phyloP scores from a whole-genome alignment of 257 asterid species.

The Galeopsis tetrahit region DNA sequence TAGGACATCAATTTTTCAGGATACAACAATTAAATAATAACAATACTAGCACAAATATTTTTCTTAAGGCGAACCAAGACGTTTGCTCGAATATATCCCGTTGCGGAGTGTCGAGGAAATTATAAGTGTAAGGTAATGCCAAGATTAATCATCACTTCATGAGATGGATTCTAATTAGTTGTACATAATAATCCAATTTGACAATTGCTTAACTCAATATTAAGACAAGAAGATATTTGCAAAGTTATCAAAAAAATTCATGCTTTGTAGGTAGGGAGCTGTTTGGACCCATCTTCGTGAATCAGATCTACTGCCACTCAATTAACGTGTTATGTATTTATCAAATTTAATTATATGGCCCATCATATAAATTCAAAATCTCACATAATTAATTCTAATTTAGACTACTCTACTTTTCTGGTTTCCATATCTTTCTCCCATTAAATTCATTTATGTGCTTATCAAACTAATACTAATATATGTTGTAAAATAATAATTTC shows the following conservation, averaged over 20 bases:
- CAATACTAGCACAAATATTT: too few species aligned
- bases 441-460: not conserved
- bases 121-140: too few species aligned
- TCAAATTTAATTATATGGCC: constrained; percentile 1
- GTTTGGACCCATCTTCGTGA: constrained; percentile 37
- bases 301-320: not conserved
- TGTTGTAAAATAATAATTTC: too few species aligned
- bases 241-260: constrained; percentile 9
- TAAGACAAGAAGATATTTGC: not conserved
- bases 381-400: not conserved
- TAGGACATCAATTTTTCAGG: too few species aligned
- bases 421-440: not conserved
- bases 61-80: too few species aligned
- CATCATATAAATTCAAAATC: not conserved
- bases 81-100: too few species aligned
- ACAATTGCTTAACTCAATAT: not conserved
- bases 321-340: not conserved
- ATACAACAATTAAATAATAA: too few species aligned
- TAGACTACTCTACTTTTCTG: not conserved
- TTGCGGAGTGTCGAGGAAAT: too few species aligned
- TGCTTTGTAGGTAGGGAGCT: constrained; percentile 39
- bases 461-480: too few species aligned
- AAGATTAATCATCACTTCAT: too few species aligned
- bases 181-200: not conserved
- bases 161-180: too few species aligned